These are phyloP conservation scores for Cutaneotrichosporon mucoides DNA, from an alignment of 1,284 basidiomycete genomes.

Conservation along the genomic window DNA sequence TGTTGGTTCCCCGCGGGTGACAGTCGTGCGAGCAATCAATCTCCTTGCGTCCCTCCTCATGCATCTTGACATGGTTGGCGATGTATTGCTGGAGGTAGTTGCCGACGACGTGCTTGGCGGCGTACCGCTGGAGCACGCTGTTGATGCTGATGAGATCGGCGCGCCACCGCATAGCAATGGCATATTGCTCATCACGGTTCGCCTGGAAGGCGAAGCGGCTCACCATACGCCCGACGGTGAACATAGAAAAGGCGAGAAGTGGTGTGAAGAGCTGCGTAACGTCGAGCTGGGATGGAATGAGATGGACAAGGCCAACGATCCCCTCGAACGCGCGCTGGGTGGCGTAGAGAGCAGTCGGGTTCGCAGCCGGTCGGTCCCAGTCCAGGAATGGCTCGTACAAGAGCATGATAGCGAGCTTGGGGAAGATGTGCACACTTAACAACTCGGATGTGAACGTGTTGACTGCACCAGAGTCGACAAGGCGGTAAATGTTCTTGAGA, in stretches of 20 bases:
- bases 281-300: constrained; percentile 42
- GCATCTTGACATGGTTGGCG: constrained; percentile 6
- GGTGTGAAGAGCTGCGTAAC: constrained; percentile 31
- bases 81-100: constrained; percentile 8
- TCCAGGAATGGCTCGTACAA: constrained; percentile 39
- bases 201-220: constrained; percentile 29
- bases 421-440: constrained; percentile 37
- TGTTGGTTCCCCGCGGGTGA: too few relatives aligned
- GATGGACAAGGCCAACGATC: constrained; percentile 32
- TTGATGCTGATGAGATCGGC: constrained; percentile 30
- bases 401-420: constrained; percentile 31
- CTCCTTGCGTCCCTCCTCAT: neutral
- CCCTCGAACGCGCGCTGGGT: constrained; percentile 31
- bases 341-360: constrained; percentile 7
- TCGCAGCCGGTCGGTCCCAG: constrained; percentile 16
- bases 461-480: constrained; percentile 18
- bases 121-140: constrained; percentile 14
- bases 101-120: constrained; percentile 13
- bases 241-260: constrained; percentile 31
- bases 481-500: constrained; percentile 32
- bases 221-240: constrained; percentile 31
- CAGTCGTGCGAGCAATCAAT: too few relatives aligned
- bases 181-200: constrained; percentile 19
- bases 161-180: constrained; percentile 26
- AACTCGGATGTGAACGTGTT: constrained; percentile 28